Conservation (phyloP, 495 filamentous ascomycete genomes). For the Saxophila tyrrhenica region DNA sequence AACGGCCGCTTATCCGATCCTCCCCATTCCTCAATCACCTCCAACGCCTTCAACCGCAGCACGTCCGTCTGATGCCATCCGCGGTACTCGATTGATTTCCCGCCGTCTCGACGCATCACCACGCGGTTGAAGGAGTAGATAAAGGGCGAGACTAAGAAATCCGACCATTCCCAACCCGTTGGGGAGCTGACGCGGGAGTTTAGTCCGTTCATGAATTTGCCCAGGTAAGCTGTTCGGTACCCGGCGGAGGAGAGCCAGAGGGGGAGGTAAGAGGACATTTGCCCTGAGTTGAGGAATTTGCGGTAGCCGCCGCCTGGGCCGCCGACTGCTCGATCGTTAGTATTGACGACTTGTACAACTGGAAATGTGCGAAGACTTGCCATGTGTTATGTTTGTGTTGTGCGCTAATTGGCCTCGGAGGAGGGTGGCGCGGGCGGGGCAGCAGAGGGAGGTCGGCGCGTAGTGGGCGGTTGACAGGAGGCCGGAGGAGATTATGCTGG, state of each 20-base stretch:
- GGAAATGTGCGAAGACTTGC: too few relatives aligned
- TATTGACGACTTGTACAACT: too few relatives aligned
- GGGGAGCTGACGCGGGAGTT: neutral
- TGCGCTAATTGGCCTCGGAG: constrained; percentile 1
- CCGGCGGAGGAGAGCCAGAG: neutral
- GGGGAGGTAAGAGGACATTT: neutral
- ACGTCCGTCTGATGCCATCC: constrained; percentile 48
- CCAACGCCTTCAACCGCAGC: constrained; percentile 46
- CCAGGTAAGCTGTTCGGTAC: neutral
- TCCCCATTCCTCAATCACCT: constrained; percentile 6
- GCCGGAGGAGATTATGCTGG: neutral
- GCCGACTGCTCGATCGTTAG: too few relatives aligned
- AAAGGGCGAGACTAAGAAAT: constrained; percentile 31
- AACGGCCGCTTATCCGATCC: constrained; percentile 39
- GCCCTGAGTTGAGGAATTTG: neutral
- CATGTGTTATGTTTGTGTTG: constrained; percentile 11
- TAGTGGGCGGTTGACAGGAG: constrained; percentile 3
- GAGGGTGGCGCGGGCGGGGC: constrained; percentile 2
- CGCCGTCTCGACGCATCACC: constrained; percentile 49
- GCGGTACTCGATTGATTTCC: constrained; percentile 24
- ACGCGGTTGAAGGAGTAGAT: constrained; percentile 62
- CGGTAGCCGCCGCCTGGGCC: neutral
- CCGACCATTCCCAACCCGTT: neutral
- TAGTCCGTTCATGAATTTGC: neutral
- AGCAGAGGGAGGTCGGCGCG: constrained; percentile 2